A percentile compares a stretch with the other conserved stretches of the same genome.
phyloP scores from a whole-genome alignment of 148 eudicot genomes.

The Vaccinium macrocarpon region DNA sequence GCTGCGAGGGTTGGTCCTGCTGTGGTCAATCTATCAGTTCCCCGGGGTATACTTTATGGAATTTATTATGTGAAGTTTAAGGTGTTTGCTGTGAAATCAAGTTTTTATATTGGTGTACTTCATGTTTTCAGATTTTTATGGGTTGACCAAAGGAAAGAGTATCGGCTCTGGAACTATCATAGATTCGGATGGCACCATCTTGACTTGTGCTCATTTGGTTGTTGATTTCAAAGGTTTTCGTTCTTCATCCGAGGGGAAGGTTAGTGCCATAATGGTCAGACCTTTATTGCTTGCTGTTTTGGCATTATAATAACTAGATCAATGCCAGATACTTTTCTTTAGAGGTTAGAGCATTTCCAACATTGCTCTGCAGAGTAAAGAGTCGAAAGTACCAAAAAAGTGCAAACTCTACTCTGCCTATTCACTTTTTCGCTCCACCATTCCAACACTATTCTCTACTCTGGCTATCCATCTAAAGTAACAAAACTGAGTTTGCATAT shows the following conservation, averaged over 20 bases:
- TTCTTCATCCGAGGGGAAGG: slow-evolving; percentile 71
- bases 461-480: too few relatives aligned
- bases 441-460: too few relatives aligned
- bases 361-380: too few relatives aligned
- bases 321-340: neutral
- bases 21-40: slow-evolving; percentile 83
- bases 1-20: slow-evolving; percentile 92
- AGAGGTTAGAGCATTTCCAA: neutral
- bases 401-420: too few relatives aligned
- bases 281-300: slow-evolving; percentile 6
- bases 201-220: slow-evolving; percentile 69
- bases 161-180: slow-evolving; percentile 73
- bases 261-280: slow-evolving; percentile 26
- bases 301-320: neutral
- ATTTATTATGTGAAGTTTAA: slow-evolving; percentile 9
- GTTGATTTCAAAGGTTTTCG: slow-evolving; percentile 63
- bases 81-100: slow-evolving; percentile 11
- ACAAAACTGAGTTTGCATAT: too few relatives aligned
- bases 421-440: too few relatives aligned
- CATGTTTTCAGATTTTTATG: slow-evolving; percentile 51
- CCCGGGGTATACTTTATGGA: slow-evolving; percentile 43
- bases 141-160: slow-evolving; percentile 66
- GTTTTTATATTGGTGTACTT: neutral
- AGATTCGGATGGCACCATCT: slow-evolving; percentile 62
- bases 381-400: too few relatives aligned